phyloP scores from a whole-genome alignment of 2,329 filamentous ascomycete species.

The Hirsutella rhossiliensis region DNA sequence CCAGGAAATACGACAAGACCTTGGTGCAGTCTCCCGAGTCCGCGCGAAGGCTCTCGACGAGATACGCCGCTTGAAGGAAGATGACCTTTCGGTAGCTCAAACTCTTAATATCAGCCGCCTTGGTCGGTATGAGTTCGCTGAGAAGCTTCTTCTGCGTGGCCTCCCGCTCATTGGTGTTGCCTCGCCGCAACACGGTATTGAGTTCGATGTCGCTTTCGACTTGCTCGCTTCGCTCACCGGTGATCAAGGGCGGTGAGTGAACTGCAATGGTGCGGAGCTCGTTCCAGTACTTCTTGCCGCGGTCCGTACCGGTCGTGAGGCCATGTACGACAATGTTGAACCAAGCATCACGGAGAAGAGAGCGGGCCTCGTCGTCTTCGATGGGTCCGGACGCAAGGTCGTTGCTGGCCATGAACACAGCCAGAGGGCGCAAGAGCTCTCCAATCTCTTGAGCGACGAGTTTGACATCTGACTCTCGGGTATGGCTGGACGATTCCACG shows the following conservation, averaged over 20 bases:
- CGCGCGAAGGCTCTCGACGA: conserved; percentile 81
- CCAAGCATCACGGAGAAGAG: conserved; percentile 82
- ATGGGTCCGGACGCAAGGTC: conserved; percentile 37
- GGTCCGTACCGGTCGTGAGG: conserved; percentile 63
- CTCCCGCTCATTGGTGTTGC: conserved; percentile 68
- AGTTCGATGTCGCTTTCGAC: conserved; percentile 94
- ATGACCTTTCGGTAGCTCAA: conserved; percentile 85
- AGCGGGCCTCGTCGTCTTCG: conserved; percentile 56
- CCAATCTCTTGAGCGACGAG: conserved; percentile 78
- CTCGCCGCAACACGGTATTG: conserved; percentile 82
- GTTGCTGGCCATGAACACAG: conserved; percentile 63
- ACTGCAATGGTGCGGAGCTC: conserved; percentile 78
- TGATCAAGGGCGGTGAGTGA: conserved; percentile 76
- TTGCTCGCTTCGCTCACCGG: conserved; percentile 79
- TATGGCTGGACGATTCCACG: conserved; percentile 59
- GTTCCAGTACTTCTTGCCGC: conserved; percentile 58
- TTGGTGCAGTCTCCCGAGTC: conserved; percentile 83
- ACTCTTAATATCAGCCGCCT: conserved; percentile 65
- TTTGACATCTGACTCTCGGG: conserved; percentile 67
- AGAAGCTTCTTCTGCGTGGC: conserved; percentile 71
- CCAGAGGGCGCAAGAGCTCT: conserved; percentile 78
- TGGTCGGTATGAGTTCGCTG: conserved; percentile 59
- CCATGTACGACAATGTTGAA: conserved; percentile 96
- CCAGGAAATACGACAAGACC: conserved; percentile 84
- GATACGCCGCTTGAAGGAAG: conserved; percentile 80